These are phyloP conservation scores for Neofusicoccum parvum DNA, from an alignment of 2,329 filamentous ascomycete genomes.

Conservation along the genomic window DNA sequence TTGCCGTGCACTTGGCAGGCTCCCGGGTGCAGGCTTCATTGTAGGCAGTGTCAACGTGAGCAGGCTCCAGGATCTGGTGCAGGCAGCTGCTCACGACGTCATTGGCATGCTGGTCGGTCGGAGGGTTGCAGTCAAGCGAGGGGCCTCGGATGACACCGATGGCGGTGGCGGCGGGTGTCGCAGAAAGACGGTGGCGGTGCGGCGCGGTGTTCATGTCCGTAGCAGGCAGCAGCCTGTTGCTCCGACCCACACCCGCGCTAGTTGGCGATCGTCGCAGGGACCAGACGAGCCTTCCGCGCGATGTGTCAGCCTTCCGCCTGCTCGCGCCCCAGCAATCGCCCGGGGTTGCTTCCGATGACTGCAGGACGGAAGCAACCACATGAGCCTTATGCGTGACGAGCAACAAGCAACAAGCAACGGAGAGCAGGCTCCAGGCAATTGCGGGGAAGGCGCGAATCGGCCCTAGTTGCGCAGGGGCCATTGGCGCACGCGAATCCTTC, in stretches of 20 bases:
- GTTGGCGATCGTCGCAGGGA: background rate
- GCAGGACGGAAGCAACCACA: no score
- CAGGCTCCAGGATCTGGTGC: background rate
- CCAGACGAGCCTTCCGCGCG: no score
- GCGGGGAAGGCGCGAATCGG: background rate
- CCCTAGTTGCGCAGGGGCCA: background rate
- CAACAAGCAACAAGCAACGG: no score
- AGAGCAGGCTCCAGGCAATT: background rate
- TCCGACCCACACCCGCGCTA: background rate
- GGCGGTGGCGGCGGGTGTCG: background rate
- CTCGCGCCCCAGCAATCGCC: no score
- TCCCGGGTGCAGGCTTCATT: no score
- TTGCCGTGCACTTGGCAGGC: no score
- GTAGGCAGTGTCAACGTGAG: no score
- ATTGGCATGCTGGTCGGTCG: background rate
- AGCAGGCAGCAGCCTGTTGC: no score
- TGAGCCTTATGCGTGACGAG: no score
- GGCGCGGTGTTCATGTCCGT: background rate
- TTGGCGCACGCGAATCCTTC: background rate
- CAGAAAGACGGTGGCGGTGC: background rate
- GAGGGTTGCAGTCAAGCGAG: background rate
- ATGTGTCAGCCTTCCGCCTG: no score
- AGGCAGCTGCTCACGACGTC: background rate
- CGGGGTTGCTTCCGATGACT: no score
- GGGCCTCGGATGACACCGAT: background rate